Evolutionary conservation across 176 grass and related monocot genomes (phyloP).

Genomic region (Cenchrus fungigraminus): DNA sequence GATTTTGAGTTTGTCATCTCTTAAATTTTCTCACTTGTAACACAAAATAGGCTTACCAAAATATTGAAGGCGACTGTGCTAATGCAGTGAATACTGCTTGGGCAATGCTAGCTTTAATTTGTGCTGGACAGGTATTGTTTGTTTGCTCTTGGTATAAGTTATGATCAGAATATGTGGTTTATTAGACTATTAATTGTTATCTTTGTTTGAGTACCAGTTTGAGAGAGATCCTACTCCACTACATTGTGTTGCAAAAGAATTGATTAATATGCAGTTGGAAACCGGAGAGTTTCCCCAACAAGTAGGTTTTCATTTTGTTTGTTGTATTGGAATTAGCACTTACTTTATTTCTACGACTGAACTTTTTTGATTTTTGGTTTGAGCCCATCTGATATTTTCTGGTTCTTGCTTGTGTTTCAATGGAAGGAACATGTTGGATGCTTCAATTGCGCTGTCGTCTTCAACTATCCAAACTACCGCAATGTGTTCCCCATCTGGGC

Average conservation of each 20-base stretch:
- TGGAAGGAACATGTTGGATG: constrained; percentile 56
- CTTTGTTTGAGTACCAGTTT: constrained; percentile 9
- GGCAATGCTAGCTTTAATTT: constrained; percentile 70
- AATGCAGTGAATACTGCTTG: constrained; percentile 70
- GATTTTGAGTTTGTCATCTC: too few relatives aligned
- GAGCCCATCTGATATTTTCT: not conserved
- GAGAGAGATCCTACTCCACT: constrained; percentile 49
- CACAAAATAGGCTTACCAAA: constrained; percentile 52
- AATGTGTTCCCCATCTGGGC: constrained; percentile 7
- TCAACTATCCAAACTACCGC: constrained; percentile 58
- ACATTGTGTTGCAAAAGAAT: constrained; percentile 36
- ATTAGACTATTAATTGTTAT: too few relatives aligned
- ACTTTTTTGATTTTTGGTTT: too few relatives aligned
- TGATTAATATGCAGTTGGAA: constrained; percentile 54
- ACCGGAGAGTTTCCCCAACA: constrained; percentile 51
- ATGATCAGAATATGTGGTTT: too few relatives aligned
- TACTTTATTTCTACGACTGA: too few relatives aligned
- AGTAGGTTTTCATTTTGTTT: constrained; percentile 12
- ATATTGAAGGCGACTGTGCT: constrained; percentile 54
- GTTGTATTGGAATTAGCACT: not conserved
- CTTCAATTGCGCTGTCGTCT: constrained; percentile 42
- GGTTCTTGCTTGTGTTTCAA: not conserved
- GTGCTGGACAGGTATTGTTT: constrained; percentile 11
- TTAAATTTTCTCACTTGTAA: not conserved
- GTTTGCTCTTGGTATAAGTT: too few relatives aligned